Base-by-base conservation (phyloP, 371 early-diverging fungal species). In the Choanephora cucurbitarum region DNA sequence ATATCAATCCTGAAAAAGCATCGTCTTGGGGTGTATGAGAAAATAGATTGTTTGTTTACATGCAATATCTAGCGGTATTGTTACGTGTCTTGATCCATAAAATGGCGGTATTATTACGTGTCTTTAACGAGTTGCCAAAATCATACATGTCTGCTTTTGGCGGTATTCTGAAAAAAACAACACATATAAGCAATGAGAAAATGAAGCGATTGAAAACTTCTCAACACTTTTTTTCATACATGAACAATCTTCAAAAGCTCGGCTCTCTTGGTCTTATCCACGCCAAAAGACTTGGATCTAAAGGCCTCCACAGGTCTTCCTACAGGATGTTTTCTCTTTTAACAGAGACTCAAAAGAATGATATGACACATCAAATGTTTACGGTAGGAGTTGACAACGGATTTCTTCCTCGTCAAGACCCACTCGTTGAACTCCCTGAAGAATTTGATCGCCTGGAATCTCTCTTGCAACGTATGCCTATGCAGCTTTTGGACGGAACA, bases 391-490 rank as follows among this genome's bases (percentile, higher is more conserved):
- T 73, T 11, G 56, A 73, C 42, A 90, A 90, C 64, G 91, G 91
- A 4, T 90, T 90, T 60, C 68, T 90, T 23, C 91, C 91, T 28
- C 80, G 86, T 39, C 75, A 80, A 60, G 85, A 88, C 33, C 91
- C 89, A 11, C 44, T 87, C 51, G 75, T 57, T 31, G 58, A 66
- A 13, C 76, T 94, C 7, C 94, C 94, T 14, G 67, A 75, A 24
- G 70, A 81, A 56, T 94, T 88, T 66, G 77, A 69, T 14, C 71
- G 55, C 19, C 77, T 94, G 40, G 91, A 93, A 58, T 67, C 79
- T 19, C 65, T 94, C 0, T 73, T 94, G 42, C 75, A 87, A 52
- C 83, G 87, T 44, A 94, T 94, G 94, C 87, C 93, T 17, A 53
- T 93, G 52, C 75, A 73, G 42, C 67, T 74, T 33, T 56, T 64